Conservation (phyloP, 257 asterid genomes). For the Mitragyna speciosa region DNA sequence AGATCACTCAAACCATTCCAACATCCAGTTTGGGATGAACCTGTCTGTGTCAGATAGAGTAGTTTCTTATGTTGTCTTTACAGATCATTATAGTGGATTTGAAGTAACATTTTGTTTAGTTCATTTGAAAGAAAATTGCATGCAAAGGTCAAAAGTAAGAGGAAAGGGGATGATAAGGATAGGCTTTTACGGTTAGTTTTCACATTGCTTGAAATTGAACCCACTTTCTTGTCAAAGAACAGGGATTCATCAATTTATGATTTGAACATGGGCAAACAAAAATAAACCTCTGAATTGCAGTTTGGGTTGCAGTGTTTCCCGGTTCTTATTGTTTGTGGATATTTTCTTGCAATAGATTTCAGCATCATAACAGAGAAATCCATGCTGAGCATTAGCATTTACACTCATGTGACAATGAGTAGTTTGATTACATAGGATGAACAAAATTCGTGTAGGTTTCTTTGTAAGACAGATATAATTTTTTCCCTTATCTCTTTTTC, state of each 20-base stretch:
- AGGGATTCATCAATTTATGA: neutral
- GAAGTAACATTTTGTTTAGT: too few species aligned
- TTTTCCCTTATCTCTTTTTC: neutral
- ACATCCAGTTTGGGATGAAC: neutral
- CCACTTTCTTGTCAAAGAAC: neutral
- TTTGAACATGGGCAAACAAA: neutral
- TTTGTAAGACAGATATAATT: neutral
- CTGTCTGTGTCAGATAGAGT: neutral
- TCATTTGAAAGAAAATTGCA: too few species aligned
- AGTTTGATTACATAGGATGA: neutral
- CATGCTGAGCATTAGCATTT: neutral
- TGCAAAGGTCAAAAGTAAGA: too few species aligned
- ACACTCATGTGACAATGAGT: neutral
- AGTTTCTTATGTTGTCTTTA: neutral
- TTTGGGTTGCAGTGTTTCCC: neutral
- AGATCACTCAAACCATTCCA: neutral
- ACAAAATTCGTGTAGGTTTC: neutral
- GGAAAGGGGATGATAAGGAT: neutral
- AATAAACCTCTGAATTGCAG: neutral
- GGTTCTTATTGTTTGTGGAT: neutral
- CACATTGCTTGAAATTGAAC: neutral
- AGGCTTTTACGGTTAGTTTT: neutral
- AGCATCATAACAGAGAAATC: neutral
- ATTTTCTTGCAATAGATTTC: neutral
- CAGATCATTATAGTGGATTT: neutral